Percentiles rank a stretch among this genome's conserved stretches.
These are phyloP conservation scores for Fonsecaea nubica DNA, from an alignment of 2,329 filamentous ascomycete genomes.

Conservation along the genomic window DNA sequence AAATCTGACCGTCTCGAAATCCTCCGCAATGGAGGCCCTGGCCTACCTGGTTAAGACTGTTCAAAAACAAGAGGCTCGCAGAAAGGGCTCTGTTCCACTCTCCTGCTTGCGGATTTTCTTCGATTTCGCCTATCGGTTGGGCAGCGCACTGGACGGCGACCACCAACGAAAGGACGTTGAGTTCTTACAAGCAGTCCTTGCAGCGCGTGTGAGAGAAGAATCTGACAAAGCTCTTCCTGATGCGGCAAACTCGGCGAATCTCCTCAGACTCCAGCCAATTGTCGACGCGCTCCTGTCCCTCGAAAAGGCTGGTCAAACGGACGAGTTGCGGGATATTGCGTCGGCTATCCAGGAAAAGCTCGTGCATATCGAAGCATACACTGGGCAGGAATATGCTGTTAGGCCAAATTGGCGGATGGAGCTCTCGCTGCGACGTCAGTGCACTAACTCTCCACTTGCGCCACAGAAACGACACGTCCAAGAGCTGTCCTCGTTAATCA, in stretches of 20 bases:
- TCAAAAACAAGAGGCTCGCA: not conserved
- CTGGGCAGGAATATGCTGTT: not conserved
- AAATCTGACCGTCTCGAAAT: not conserved
- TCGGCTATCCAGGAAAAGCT: conserved; percentile 13
- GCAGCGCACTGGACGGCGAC: not conserved
- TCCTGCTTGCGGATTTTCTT: conserved; percentile 20
- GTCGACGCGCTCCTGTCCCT: conserved; percentile 5
- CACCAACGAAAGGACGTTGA: conserved; percentile 8
- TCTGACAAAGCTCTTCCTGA: not conserved
- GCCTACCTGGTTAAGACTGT: not conserved
- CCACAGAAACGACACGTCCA: conserved; percentile 8
- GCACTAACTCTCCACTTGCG: conserved; percentile 3
- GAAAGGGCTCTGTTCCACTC: not conserved
- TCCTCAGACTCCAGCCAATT: conserved; percentile 4
- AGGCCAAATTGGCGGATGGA: not conserved
- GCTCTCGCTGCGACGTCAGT: conserved; percentile 16
- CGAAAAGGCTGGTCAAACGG: not conserved
- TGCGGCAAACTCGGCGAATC: not conserved
- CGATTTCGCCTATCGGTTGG: not conserved
- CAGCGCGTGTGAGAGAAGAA: conserved; percentile 2
- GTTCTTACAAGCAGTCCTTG: conserved; percentile 15
- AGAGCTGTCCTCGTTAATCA: conserved; percentile 14
- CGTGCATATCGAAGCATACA: not conserved
- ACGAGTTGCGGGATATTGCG: conserved; percentile 4
- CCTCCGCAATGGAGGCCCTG: not conserved